Percentiles rank a stretch among this genome's conserved stretches.
phyloP scores from a whole-genome alignment of 2,329 filamentous ascomycete species.

The Calonectria ilicicola region DNA sequence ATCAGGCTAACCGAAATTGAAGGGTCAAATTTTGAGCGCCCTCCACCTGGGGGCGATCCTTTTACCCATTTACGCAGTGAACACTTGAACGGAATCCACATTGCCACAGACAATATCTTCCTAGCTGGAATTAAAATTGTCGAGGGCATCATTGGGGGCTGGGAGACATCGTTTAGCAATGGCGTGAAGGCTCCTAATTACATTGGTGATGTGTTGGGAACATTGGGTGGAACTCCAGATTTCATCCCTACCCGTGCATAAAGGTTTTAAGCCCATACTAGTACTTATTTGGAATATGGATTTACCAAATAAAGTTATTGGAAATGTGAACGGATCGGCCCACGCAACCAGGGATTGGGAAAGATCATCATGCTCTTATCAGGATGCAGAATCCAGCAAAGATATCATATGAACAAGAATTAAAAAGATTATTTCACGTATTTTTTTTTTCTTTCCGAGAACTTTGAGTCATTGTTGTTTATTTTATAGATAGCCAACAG shows the following conservation, averaged over 20 bases:
- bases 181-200: conserved; percentile 28
- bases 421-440: too few relatives aligned
- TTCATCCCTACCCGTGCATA: conserved; percentile 10
- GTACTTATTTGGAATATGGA: not conserved
- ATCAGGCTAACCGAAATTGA: not conserved
- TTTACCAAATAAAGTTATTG: not conserved
- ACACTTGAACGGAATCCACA: conserved; percentile 22
- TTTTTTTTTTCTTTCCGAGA: too few relatives aligned
- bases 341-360: too few relatives aligned
- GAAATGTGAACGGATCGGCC: too few relatives aligned
- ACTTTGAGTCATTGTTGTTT: too few relatives aligned
- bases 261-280: not conserved
- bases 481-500: too few relatives aligned
- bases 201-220: conserved; percentile 29
- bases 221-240: conserved; percentile 27
- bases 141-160: conserved; percentile 21
- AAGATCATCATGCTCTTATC: too few relatives aligned
- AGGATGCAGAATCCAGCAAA: too few relatives aligned
- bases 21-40: conserved; percentile 34
- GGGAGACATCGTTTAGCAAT: conserved; percentile 11
- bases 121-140: conserved; percentile 28
- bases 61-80: conserved; percentile 18
- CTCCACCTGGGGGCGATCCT: conserved; percentile 18
- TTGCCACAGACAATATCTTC: conserved; percentile 17
- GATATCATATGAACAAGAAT: too few relatives aligned